These are phyloP conservation scores for Trichaptum fuscoviolaceum DNA, from an alignment of 768 basidiomycete genomes.

Conservation along the genomic window DNA sequence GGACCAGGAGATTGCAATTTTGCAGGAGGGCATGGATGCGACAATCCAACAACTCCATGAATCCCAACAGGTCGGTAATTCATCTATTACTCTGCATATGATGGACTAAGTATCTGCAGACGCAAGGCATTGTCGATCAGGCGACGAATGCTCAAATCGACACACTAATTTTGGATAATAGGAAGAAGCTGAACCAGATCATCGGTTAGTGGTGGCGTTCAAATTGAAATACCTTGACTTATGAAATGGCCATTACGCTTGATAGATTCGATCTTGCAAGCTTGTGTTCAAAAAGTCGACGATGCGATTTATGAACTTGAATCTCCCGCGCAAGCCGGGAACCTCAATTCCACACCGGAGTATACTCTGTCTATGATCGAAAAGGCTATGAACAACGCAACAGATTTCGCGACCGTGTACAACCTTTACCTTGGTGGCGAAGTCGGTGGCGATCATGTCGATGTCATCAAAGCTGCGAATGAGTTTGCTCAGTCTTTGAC, in stretches of 20 bases:
- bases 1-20: conserved; percentile 92
- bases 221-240: neutral
- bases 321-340: conserved; percentile 90
- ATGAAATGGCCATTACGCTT: conserved; percentile 12
- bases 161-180: conserved; percentile 90
- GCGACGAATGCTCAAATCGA: conserved; percentile 97
- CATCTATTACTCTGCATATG: conserved; percentile 9
- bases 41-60: conserved; percentile 87
- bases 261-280: conserved; percentile 91
- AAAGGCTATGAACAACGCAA: conserved; percentile 90
- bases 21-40: conserved; percentile 92
- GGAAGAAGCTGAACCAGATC: conserved; percentile 96
- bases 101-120: conserved; percentile 38
- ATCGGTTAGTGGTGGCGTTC: conserved; percentile 56
- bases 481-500: conserved; percentile 91
- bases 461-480: conserved; percentile 96
- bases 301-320: conserved; percentile 97
- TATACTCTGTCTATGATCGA: conserved; percentile 99
- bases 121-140: conserved; percentile 77
- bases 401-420: conserved; percentile 92
- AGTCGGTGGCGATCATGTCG: conserved; percentile 89
- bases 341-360: conserved; percentile 96
- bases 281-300: conserved; percentile 95
- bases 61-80: conserved; percentile 63
- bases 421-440: conserved; percentile 87